Conservation (phyloP, 1,139 yeast genomes). For the Zygotorulaspora mrakii region DNA sequence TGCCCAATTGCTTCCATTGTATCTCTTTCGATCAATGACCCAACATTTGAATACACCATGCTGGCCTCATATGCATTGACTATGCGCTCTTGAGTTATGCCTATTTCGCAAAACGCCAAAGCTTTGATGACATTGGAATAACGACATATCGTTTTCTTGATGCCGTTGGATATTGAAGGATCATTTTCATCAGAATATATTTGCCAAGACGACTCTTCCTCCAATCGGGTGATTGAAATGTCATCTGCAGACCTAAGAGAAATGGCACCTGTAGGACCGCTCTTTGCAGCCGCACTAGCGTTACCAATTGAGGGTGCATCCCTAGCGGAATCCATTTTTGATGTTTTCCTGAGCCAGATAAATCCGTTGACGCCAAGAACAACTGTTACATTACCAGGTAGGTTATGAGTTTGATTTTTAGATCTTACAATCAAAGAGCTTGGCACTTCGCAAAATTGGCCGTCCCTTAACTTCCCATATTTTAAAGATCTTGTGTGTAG, state of each 20-base stretch:
- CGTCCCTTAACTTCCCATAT: constrained; percentile 93
- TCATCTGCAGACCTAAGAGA: constrained; percentile 51
- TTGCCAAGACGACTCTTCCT: constrained; percentile 93
- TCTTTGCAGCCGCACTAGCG: constrained; percentile 41
- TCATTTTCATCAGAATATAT: constrained; percentile 92
- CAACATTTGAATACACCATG: constrained; percentile 68
- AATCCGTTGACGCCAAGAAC: constrained; percentile 94
- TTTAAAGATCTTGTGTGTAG: constrained; percentile 91
- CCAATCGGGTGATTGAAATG: constrained; percentile 76
- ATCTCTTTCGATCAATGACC: constrained; percentile 69
- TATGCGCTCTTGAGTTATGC: constrained; percentile 78
- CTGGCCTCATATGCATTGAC: constrained; percentile 86
- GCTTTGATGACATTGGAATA: constrained; percentile 83
- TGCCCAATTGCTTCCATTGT: constrained; percentile 70
- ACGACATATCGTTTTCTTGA: constrained; percentile 73
- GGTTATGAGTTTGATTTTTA: constrained; percentile 76
- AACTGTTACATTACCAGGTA: constrained; percentile 88
- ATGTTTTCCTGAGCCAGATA: constrained; percentile 83
- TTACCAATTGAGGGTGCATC: constrained; percentile 36
- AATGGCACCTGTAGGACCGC: constrained; percentile 44
- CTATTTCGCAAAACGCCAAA: constrained; percentile 74
- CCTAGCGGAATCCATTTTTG: constrained; percentile 36
- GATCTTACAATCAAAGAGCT: constrained; percentile 77
- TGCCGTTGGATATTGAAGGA: constrained; percentile 49
- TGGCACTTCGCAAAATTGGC: constrained; percentile 77